Evolutionary conservation across 371 early-diverging fungal genomes (phyloP).

Genomic region (Mortierella sp.): DNA sequence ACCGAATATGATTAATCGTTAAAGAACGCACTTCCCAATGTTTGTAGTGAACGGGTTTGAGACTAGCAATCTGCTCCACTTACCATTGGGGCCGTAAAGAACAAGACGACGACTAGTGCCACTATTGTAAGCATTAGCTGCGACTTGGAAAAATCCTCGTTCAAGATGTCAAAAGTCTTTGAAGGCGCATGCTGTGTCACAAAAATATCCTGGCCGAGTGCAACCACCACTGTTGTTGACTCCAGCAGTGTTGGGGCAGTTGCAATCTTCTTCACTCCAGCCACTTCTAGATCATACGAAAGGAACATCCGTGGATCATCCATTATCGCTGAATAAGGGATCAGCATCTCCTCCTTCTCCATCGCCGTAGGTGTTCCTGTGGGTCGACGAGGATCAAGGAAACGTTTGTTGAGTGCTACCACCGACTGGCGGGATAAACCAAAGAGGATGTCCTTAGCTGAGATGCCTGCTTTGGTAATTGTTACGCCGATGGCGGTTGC

Average conservation of each 20-base stretch:
- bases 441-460: conserved; percentile 87
- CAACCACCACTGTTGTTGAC: conserved; percentile 91
- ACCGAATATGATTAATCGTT: background rate
- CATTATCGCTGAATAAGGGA: conserved; percentile 78
- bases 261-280: conserved; percentile 72
- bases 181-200: conserved; percentile 85
- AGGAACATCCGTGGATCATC: conserved; percentile 79
- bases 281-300: conserved; percentile 75
- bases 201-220: conserved; percentile 92
- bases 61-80: background rate
- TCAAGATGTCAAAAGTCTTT: conserved; percentile 91
- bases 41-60: background rate
- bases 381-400: conserved; percentile 91
- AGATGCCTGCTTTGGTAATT: conserved; percentile 84
- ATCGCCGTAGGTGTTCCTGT: conserved; percentile 64
- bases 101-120: conserved; percentile 76
- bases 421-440: conserved; percentile 78
- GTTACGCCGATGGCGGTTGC: conserved; percentile 85
- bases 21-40: no score
- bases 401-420: conserved; percentile 78
- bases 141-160: conserved; percentile 89
- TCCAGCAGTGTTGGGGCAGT: conserved; percentile 86
- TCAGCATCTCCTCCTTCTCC: conserved; percentile 85
- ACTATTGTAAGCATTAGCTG: conserved; percentile 84
- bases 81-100: conserved; percentile 78